Conservation (phyloP, 495 filamentous ascomycete genomes). For the Trichoderma erinaceum region DNA sequence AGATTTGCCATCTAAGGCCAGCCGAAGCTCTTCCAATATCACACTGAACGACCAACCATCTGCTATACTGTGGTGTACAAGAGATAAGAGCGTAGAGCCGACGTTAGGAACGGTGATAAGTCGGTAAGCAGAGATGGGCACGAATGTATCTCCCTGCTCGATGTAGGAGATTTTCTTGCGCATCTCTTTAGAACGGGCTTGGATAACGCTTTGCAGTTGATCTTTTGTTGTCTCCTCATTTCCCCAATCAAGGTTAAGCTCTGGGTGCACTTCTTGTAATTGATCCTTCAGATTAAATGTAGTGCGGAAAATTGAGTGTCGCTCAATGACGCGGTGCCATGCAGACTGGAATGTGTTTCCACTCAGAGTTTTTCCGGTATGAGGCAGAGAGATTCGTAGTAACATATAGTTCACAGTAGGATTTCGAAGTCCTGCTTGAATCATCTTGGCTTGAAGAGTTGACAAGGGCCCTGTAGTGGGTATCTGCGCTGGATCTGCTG, state of each 20-base stretch:
- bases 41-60: neutral
- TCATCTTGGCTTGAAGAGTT: neutral
- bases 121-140: neutral
- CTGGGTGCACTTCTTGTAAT: neutral
- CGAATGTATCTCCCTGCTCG: neutral
- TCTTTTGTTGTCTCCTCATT: neutral
- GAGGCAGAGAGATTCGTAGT: neutral
- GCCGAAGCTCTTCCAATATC: neutral
- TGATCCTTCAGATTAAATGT: neutral
- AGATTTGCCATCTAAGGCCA: neutral
- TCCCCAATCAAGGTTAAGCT: neutral
- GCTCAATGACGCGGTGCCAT: neutral
- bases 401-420: neutral
- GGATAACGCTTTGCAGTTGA: neutral
- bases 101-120: neutral
- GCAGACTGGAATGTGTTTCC: neutral
- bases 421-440: neutral
- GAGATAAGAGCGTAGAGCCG: neutral
- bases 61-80: neutral
- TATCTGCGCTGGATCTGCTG: neutral
- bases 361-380: neutral
- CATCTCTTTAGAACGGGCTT: neutral
- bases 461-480: neutral
- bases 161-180: neutral
- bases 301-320: neutral